These are phyloP conservation scores for Mucor racemosus DNA, from an alignment of 371 early-diverging fungal genomes.

Conservation along the genomic window DNA sequence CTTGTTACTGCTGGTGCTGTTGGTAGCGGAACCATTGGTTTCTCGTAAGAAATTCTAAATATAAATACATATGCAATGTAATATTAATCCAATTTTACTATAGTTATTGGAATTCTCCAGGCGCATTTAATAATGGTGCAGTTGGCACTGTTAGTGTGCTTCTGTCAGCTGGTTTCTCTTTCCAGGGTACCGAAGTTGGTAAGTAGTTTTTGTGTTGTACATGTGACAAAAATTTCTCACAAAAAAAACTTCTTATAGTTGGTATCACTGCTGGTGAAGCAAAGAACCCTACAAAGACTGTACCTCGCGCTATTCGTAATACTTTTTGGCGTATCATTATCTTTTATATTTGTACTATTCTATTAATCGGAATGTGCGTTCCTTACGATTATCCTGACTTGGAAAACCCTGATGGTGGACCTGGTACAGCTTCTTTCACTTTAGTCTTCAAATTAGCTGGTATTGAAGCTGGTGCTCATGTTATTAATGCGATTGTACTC, in stretches of 20 bases:
- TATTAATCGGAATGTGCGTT: constrained; percentile 73
- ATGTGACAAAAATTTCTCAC: constrained; percentile 2
- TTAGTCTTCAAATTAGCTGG: constrained; percentile 69
- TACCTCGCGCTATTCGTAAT: constrained; percentile 73
- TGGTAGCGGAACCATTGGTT: constrained; percentile 63
- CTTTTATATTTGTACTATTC: constrained; percentile 69
- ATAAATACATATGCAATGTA: neutral
- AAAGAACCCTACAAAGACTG: constrained; percentile 70
- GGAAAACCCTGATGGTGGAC: constrained; percentile 42
- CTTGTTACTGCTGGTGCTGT: constrained; percentile 69
- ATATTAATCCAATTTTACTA: constrained; percentile 19
- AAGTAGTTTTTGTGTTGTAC: constrained; percentile 12
- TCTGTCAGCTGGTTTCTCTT: constrained; percentile 79
- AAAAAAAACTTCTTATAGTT: constrained; percentile 36
- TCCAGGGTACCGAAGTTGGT: constrained; percentile 82
- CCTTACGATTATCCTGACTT: constrained; percentile 61
- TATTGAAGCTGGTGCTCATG: constrained; percentile 62
- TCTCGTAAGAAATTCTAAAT: constrained; percentile 23
- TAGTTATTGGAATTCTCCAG: constrained; percentile 72
- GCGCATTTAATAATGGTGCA: constrained; percentile 79
- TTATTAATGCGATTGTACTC: constrained; percentile 75
- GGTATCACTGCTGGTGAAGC: constrained; percentile 80
- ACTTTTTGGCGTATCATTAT: constrained; percentile 78
- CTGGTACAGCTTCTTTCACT: constrained; percentile 71
- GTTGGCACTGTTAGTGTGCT: constrained; percentile 73